Evolutionary conservation across 179 eudicot genomes (phyloP).

Genomic region (Pouteria campechiana): DNA sequence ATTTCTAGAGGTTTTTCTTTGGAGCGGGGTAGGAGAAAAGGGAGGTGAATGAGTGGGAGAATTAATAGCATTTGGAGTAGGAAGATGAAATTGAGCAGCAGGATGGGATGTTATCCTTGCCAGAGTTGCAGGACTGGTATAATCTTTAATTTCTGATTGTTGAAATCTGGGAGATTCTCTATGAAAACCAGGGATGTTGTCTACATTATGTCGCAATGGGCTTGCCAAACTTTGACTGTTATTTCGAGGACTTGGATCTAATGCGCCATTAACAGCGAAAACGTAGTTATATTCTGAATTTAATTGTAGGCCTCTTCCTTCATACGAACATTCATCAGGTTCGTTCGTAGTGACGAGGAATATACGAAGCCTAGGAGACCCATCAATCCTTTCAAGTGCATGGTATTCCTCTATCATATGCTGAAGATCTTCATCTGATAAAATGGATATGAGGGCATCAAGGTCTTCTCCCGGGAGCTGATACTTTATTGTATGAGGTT

Average conservation of each 20-base stretch:
- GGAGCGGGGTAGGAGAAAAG: constrained; percentile 24
- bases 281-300: constrained; percentile 65
- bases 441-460: constrained; percentile 91
- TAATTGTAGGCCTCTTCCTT: constrained; percentile 34
- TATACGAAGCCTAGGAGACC: constrained; percentile 58
- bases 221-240: constrained; percentile 32
- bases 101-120: constrained; percentile 5
- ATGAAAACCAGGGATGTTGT: constrained; percentile 27
- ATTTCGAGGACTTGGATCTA: constrained; percentile 37
- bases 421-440: constrained; percentile 77
- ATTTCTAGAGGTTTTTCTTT: constrained; percentile 11
- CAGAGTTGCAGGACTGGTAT: constrained; percentile 15
- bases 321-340: constrained; percentile 30
- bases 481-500: constrained; percentile 65
- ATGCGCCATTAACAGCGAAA: constrained; percentile 65
- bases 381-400: constrained; percentile 61
- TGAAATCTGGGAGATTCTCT: constrained; percentile 41
- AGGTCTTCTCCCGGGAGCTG: constrained; percentile 92
- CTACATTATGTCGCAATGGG: constrained; percentile 24
- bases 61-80: constrained; percentile 12
- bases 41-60: constrained; percentile 41
- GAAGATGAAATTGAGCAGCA: constrained; percentile 14
- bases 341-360: constrained; percentile 57
- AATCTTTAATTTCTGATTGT: constrained; percentile 22
- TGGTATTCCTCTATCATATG: constrained; percentile 88